phyloP scores from a whole-genome alignment of 768 basidiomycete genomes.

The Leccinum obscurum region DNA sequence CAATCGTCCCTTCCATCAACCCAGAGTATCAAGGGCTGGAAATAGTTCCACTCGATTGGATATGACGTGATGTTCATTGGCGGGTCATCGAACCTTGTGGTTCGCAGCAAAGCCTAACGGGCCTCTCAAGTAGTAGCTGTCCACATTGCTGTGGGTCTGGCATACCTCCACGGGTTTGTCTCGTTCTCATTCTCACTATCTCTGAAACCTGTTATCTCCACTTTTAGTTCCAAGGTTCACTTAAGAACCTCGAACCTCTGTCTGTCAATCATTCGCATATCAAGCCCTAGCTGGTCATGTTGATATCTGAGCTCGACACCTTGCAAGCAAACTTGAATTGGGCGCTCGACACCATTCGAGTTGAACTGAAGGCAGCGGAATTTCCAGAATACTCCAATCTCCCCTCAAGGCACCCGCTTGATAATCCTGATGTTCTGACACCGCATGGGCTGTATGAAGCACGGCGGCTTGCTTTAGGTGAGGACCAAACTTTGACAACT shows the following conservation, averaged over 20 bases:
- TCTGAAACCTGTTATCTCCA: neutral
- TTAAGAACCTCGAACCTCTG: neutral
- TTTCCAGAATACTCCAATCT: neutral
- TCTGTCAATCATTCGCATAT: neutral
- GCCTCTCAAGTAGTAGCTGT: neutral
- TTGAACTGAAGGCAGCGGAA: neutral
- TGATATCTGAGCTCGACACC: neutral
- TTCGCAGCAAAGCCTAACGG: no score
- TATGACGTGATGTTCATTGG: no score
- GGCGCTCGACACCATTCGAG: neutral
- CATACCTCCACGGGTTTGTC: neutral
- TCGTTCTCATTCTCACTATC: neutral
- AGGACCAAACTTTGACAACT: neutral
- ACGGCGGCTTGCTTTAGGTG: neutral
- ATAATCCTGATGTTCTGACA: neutral
- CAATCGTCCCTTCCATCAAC: neutral
- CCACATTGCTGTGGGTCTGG: neutral
- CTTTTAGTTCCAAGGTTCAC: neutral
- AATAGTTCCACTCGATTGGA: no score
- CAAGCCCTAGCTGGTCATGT: neutral
- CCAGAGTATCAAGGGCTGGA: no score
- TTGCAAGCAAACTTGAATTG: constrained; percentile 1
- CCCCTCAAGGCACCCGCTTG: neutral
- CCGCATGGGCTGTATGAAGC: neutral
- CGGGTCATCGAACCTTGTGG: no score